phyloP scores from a whole-genome alignment of 441 rosid genomes.

The Arabidopsis hybrid region DNA sequence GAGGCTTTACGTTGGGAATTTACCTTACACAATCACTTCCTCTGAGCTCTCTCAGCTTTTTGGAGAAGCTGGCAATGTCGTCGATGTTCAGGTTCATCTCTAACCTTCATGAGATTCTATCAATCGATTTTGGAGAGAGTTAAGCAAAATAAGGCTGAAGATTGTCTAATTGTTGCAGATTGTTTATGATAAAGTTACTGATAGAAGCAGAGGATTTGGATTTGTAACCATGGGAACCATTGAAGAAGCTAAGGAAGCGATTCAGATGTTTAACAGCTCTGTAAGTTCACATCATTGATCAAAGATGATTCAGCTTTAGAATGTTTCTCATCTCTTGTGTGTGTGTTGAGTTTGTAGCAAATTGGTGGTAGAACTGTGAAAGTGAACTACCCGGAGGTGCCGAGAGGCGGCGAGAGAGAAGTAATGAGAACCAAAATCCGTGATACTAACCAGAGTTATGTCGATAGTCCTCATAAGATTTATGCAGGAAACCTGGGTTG shows the following conservation, averaged over 20 bases:
- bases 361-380: slow-evolving; percentile 77
- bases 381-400: slow-evolving; percentile 94
- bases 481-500: slow-evolving; percentile 95
- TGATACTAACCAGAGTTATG: slow-evolving; percentile 55
- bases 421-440: slow-evolving; percentile 64
- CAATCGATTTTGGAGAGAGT: not conserved
- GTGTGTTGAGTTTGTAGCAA: slow-evolving; percentile 57
- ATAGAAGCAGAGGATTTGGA: slow-evolving; percentile 96
- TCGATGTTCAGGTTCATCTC: slow-evolving; percentile 67
- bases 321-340: slow-evolving; percentile 7
- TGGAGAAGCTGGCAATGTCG: slow-evolving; percentile 76
- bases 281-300: slow-evolving; percentile 51
- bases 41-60: slow-evolving; percentile 67
- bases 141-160: not conserved
- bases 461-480: slow-evolving; percentile 84
- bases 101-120: slow-evolving; percentile 6
- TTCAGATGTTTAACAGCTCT: slow-evolving; percentile 77
- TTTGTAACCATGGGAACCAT: slow-evolving; percentile 80
- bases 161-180: slow-evolving; percentile 50
- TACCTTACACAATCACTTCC: slow-evolving; percentile 79
- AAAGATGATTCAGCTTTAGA: slow-evolving; percentile 6
- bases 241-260: slow-evolving; percentile 88
- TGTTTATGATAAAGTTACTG: slow-evolving; percentile 81
- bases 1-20: slow-evolving; percentile 80
- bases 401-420: slow-evolving; percentile 87